Evolutionary conservation across 1,284 basidiomycete genomes (phyloP).

Genomic region (Neotropicomus parvogracilis): DNA sequence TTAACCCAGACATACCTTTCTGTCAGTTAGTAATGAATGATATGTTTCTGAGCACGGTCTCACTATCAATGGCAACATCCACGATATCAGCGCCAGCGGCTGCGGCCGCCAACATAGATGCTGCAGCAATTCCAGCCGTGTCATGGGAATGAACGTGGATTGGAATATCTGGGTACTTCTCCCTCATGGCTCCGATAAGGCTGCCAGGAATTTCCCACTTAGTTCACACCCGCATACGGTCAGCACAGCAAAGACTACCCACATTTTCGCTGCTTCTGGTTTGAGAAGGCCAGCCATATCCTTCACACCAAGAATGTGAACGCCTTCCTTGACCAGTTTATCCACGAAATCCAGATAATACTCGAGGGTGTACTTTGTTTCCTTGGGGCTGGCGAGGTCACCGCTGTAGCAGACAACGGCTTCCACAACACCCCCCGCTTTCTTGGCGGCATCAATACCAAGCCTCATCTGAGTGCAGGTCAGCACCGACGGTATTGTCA

Average conservation of each 20-base stretch:
- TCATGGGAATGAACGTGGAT: constrained; percentile 99
- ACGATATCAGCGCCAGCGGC: constrained; percentile 97
- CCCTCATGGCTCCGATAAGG: constrained; percentile 90
- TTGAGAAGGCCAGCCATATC: constrained; percentile 99
- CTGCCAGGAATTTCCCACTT: constrained; percentile 37
- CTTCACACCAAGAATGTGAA: constrained; percentile 98
- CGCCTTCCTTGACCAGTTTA: constrained; percentile 91
- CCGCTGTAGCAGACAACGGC: constrained; percentile 99
- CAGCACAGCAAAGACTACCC: constrained; percentile 26
- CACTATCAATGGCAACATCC: constrained; percentile 97
- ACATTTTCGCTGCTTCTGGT: constrained; percentile 89
- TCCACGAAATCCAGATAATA: constrained; percentile 98
- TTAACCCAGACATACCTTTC: constrained; percentile 93
- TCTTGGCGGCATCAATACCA: constrained; percentile 99
- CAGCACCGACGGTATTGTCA: constrained; percentile 4
- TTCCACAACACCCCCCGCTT: constrained; percentile 97
- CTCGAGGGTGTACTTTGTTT: constrained; percentile 96
- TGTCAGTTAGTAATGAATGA: constrained; percentile 9
- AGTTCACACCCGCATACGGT: constrained; percentile 1
- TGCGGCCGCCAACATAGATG: constrained; percentile 95
- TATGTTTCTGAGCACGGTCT: constrained; percentile 4
- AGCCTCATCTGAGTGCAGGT: constrained; percentile 71
- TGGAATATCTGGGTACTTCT: constrained; percentile 95
- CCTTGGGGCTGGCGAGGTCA: constrained; percentile 92
- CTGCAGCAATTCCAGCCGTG: constrained; percentile 96